These are phyloP conservation scores for Quercus glauca DNA, from an alignment of 306 rosid genomes.

Conservation along the genomic window DNA sequence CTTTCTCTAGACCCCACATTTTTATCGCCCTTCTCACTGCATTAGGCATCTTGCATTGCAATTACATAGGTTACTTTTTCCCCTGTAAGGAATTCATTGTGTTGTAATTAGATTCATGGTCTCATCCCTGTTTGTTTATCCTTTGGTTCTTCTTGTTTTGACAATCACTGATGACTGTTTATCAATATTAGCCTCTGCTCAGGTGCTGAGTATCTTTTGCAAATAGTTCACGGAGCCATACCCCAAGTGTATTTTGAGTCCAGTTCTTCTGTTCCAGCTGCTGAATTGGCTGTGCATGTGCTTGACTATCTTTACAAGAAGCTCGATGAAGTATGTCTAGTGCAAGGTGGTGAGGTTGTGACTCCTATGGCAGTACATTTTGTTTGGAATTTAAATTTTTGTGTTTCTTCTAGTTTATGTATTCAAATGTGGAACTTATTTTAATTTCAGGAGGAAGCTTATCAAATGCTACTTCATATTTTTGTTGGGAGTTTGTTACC, in stretches of 20 bases:
- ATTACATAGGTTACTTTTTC: neutral
- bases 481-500: constrained; percentile 89
- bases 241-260: constrained; percentile 63
- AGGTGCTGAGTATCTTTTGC: constrained; percentile 80
- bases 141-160: constrained; percentile 1
- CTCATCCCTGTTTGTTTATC: constrained; percentile 5
- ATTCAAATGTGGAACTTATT: constrained; percentile 26
- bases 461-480: constrained; percentile 78
- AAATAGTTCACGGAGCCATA: constrained; percentile 61
- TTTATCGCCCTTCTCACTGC: neutral
- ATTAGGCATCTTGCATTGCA: neutral
- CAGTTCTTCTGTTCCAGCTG: constrained; percentile 60
- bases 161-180: constrained; percentile 44
- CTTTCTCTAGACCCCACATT: neutral
- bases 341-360: constrained; percentile 95
- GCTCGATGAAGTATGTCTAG: constrained; percentile 85
- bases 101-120: neutral
- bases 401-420: constrained; percentile 24
- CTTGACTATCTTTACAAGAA: constrained; percentile 79
- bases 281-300: constrained; percentile 71
- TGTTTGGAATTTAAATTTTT: constrained; percentile 11
- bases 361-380: constrained; percentile 20
- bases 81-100: neutral
- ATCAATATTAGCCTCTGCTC: constrained; percentile 76
- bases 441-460: constrained; percentile 74